Percentiles rank a stretch among this genome's conserved stretches.
These are phyloP conservation scores for Alnus glutinosa DNA, from an alignment of 306 rosid genomes.

Conservation along the genomic window DNA sequence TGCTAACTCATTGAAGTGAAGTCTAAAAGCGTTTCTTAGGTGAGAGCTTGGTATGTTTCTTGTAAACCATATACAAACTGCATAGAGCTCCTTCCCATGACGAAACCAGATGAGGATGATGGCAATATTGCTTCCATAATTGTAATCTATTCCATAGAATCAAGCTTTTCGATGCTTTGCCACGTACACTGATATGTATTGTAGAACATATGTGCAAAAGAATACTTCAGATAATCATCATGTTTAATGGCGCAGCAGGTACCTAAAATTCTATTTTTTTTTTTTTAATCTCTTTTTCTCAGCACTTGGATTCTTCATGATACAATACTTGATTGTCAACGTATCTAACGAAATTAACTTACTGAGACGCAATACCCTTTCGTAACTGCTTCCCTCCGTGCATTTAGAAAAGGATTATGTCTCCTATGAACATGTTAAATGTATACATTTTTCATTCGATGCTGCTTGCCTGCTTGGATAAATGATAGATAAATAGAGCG, in stretches of 20 bases:
- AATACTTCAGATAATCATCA: slow-evolving; percentile 18
- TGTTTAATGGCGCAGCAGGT: slow-evolving; percentile 27
- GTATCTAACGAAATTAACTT: background rate
- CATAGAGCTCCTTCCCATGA: slow-evolving; percentile 20
- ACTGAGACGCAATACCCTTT: background rate
- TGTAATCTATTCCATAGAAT: slow-evolving; percentile 36
- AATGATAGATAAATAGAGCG: background rate
- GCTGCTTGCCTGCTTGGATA: background rate
- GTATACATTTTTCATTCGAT: background rate
- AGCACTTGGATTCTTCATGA: background rate
- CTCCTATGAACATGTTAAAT: background rate
- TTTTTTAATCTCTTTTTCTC: background rate
- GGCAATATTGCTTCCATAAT: slow-evolving; percentile 26
- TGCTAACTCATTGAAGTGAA: slow-evolving; percentile 34
- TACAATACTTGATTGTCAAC: background rate
- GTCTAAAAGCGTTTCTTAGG: slow-evolving; percentile 34
- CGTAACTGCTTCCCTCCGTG: slow-evolving; percentile 2
- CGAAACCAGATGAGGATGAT: slow-evolving; percentile 34
- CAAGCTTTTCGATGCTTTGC: slow-evolving; percentile 28
- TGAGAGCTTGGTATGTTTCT: slow-evolving; percentile 29
- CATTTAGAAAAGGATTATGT: background rate
- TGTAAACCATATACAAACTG: slow-evolving; percentile 26
- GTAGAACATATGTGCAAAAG: slow-evolving; percentile 24
- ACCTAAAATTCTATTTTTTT: slow-evolving; percentile 22
- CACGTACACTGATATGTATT: slow-evolving; percentile 27